Evolutionary conservation across 2,329 filamentous ascomycete genomes (phyloP).

Genomic region (Aspergillus pseudoglaucus): DNA sequence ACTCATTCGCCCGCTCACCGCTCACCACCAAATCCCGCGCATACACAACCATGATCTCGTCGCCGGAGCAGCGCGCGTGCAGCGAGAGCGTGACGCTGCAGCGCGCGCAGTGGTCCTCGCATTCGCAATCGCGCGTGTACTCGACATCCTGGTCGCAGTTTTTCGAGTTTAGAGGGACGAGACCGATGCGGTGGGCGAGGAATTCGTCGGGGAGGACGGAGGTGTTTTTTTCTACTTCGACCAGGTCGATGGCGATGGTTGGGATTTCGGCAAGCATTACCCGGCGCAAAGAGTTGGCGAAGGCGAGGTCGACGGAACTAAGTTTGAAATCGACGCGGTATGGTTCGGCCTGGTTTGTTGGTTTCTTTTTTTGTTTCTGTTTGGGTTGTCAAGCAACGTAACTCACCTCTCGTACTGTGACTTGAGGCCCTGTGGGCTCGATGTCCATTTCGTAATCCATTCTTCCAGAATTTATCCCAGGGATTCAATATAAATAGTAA

Average conservation of each 20-base stretch:
- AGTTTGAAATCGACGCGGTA: constrained; percentile 88
- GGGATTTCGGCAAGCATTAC: constrained; percentile 90
- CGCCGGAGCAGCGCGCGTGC: constrained; percentile 75
- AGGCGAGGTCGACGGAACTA: constrained; percentile 77
- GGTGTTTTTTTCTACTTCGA: constrained; percentile 87
- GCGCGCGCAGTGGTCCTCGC: constrained; percentile 87
- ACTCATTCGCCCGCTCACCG: constrained; percentile 63
- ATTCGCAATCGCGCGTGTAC: constrained; percentile 92
- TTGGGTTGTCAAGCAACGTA: neutral
- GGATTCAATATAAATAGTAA: neutral
- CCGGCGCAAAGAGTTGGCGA: constrained; percentile 88
- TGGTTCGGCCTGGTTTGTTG: constrained; percentile 58
- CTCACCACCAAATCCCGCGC: constrained; percentile 77
- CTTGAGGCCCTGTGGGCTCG: constrained; percentile 42
- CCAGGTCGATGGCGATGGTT: constrained; percentile 88
- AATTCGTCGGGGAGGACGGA: constrained; percentile 97
- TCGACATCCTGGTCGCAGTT: constrained; percentile 72
- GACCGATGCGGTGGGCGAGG: constrained; percentile 82
- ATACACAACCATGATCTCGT: constrained; percentile 90
- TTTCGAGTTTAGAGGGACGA: constrained; percentile 80
- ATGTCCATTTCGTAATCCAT: constrained; percentile 45
- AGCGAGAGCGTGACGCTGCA: constrained; percentile 82
- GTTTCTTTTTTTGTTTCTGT: neutral
- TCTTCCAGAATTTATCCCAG: neutral
- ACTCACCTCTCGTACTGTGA: constrained; percentile 42